Evolutionary conservation across 1,284 basidiomycete species (phyloP), one percentile per base, ranked within the genome.

Genomic region (Fomes fomentarius): DNA sequence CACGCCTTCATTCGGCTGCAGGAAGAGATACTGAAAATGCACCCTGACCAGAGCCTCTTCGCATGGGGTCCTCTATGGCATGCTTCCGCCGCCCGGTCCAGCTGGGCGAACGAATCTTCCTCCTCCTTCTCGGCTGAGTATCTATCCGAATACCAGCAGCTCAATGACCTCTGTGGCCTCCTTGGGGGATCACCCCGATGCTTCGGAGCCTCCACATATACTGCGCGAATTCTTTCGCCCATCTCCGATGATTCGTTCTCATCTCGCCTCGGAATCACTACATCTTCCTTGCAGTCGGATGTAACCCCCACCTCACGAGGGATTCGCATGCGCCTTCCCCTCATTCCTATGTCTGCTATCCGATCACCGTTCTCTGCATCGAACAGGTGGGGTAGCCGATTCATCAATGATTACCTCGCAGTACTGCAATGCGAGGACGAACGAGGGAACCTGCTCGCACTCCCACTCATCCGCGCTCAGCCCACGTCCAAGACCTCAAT

Each of bases 31-130:
- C 24, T 49, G 7, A 49, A 38, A 19, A 15, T 14, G 14, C 40
- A 24, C 9, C 30, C 46, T 8, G 55, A 57, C 33, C 50, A 52
- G 22, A 57, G 42, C 43, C 30, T 57, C 30, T 49, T 57, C 43
- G 47, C 42, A 10, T 52, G 55, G 55, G 50, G 50, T 21, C 25
- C 28, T 14, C 12, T 42, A n/a, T n/a, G n/a, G n/a, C n/a, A n/a
- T n/a, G n/a, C n/a, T n/a, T n/a, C n/a, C n/a, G n/a, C n/a, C n/a
- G n/a, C n/a, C n/a, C n/a, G 9, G n/a, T 33, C 9, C 9, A 3
- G 11, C n/a, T n/a, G 31, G n/a, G 31, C 31, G 31, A 12, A 12
- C 31, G 9, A 33, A 33, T 33, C 31, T 33, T n/a, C 9, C 4
- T 10, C 12, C 31, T 17, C 35, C 15, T n/a, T 37, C 15, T 37